These are phyloP conservation scores for Xylariaceae sp. DNA, from an alignment of 2,329 filamentous ascomycete genomes.

Conservation along the genomic window DNA sequence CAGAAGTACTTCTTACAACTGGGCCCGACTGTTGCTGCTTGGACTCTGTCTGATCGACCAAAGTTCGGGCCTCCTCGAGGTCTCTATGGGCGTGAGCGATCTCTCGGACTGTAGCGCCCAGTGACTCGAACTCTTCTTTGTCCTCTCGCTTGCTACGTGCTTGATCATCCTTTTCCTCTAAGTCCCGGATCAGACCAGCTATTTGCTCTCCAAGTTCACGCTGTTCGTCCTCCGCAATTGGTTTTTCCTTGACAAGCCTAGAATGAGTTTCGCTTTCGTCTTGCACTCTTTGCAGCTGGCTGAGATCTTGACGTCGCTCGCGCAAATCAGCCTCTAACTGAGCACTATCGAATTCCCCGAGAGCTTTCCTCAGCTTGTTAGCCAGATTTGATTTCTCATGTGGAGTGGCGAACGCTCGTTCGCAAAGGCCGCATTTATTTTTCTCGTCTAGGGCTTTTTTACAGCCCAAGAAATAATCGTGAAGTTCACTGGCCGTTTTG, in stretches of 20 bases:
- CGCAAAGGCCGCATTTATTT: constrained; percentile 74
- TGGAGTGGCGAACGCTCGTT: constrained; percentile 61
- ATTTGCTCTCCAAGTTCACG: constrained; percentile 59
- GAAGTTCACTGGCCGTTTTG: constrained; percentile 64
- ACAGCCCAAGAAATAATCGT: constrained; percentile 68
- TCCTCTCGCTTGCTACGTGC: constrained; percentile 62
- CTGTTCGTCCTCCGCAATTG: constrained; percentile 61
- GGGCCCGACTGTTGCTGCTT: constrained; percentile 66
- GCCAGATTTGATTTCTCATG: constrained; percentile 61
- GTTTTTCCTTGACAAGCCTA: constrained; percentile 68
- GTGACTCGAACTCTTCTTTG: constrained; percentile 69
- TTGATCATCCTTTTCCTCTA: constrained; percentile 64
- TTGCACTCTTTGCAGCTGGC: constrained; percentile 58
- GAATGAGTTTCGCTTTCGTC: constrained; percentile 71
- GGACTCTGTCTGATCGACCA: constrained; percentile 70
- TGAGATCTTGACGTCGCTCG: constrained; percentile 45
- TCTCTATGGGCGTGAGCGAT: constrained; percentile 72
- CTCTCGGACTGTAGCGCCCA: constrained; percentile 70
- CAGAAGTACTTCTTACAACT: constrained; percentile 67
- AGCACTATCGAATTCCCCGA: constrained; percentile 59
- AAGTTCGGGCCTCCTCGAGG: constrained; percentile 64
- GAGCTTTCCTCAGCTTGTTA: constrained; percentile 61
- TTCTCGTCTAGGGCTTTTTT: constrained; percentile 61
- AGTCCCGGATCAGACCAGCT: constrained; percentile 52
- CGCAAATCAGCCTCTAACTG: constrained; percentile 60